Conservation (phyloP, 106 monocot species). For the Dendrobium catenatum region DNA sequence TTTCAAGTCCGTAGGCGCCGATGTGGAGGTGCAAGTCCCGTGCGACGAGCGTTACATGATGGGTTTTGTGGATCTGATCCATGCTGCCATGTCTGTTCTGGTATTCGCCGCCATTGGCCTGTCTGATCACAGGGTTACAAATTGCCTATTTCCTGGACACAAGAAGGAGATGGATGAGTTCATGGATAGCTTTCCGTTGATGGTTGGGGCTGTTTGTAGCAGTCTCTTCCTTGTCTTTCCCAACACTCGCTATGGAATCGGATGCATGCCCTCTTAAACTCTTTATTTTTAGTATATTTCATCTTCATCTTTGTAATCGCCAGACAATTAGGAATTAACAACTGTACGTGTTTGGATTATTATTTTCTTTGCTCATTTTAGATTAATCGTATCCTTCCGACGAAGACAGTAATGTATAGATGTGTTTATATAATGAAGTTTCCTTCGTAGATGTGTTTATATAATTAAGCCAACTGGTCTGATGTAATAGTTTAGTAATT, state of each 20-base stretch:
- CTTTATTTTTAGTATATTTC: not conserved
- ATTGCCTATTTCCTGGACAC: conserved; percentile 70
- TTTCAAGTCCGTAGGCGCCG: conserved; percentile 14
- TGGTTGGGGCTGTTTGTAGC: conserved; percentile 88
- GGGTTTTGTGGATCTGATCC: conserved; percentile 67
- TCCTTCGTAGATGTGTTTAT: no score
- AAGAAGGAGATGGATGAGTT: conserved; percentile 82
- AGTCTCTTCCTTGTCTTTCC: conserved; percentile 85
- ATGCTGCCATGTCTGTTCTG: conserved; percentile 77
- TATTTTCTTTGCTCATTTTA: no score
- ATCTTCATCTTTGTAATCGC: not conserved
- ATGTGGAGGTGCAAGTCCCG: conserved; percentile 57
- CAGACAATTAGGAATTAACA: no score
- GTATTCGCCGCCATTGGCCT: conserved; percentile 82
- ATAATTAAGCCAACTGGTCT: no score
- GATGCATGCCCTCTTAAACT: conserved; percentile 60
- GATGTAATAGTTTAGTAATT: no score
- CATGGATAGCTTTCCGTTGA: conserved; percentile 92
- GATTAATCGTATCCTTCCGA: no score
- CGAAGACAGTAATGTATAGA: no score
- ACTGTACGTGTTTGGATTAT: no score
- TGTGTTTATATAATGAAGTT: no score
- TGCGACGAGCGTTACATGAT: conserved; percentile 52
- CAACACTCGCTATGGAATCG: conserved; percentile 76
- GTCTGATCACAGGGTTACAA: conserved; percentile 65